phyloP scores from a whole-genome alignment of 73 alveolate genomes.

The Paramecium caudatum region DNA sequence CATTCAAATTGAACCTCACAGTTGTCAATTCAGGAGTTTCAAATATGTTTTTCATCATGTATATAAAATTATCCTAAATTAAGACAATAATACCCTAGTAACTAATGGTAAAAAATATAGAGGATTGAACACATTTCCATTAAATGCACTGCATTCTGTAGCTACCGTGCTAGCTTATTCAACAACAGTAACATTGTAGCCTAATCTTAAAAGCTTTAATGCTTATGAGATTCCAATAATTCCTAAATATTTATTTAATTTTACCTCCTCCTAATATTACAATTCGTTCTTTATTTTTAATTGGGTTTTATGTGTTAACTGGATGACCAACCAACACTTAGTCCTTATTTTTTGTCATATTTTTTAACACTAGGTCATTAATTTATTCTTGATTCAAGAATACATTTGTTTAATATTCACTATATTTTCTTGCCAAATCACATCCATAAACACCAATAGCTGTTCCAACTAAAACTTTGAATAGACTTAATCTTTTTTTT shows the following conservation, averaged over 20 bases:
- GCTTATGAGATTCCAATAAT: constrained; percentile 66
- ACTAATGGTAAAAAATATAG: constrained; percentile 1
- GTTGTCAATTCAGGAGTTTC: constrained; percentile 8
- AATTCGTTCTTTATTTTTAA: neutral
- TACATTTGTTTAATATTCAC: constrained; percentile 10
- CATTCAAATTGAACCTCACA: constrained; percentile 17
- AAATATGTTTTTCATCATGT: constrained; percentile 8
- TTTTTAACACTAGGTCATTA: constrained; percentile 1
- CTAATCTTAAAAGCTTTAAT: constrained; percentile 6
- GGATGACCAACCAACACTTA: neutral
- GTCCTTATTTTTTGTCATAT: neutral
- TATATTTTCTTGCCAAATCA: constrained; percentile 9
- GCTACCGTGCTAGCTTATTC: constrained; percentile 18
- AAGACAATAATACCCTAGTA: neutral
- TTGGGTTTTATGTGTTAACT: neutral
- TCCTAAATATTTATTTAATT: neutral
- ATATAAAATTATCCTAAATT: neutral
- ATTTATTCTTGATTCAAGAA: neutral
- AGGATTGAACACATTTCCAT: constrained; percentile 53
- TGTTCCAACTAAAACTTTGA: neutral
- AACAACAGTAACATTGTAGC: constrained; percentile 13
- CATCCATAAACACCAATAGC: constrained; percentile 27
- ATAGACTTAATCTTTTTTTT: neutral
- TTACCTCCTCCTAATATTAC: constrained; percentile 8
- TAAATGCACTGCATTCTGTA: neutral